Conservation (phyloP, 148 eudicot genomes). For the Nyssa sinensis region DNA sequence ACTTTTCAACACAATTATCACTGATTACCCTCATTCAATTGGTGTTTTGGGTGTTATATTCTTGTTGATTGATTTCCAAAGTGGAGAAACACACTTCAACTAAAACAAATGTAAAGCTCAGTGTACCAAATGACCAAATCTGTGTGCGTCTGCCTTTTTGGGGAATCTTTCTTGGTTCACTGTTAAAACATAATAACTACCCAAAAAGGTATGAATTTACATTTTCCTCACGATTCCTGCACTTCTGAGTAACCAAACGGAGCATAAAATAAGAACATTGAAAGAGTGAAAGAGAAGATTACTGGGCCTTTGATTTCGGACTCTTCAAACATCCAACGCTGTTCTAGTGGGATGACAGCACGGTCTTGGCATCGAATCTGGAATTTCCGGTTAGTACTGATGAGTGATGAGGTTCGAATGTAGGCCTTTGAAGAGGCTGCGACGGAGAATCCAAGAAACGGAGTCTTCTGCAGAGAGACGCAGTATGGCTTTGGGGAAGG, state of each 20-base stretch:
- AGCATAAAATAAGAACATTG: neutral
- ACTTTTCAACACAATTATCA: too few species aligned
- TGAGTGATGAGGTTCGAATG: conserved; percentile 6
- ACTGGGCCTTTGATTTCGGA: conserved; percentile 64
- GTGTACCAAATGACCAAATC: too few species aligned
- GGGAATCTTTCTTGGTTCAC: too few species aligned
- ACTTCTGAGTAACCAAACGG: conserved; percentile 9
- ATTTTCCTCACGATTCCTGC: neutral
- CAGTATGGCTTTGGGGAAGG: conserved; percentile 35
- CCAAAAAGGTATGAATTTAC: neutral
- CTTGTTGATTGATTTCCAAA: neutral
- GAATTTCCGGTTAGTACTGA: conserved; percentile 14
- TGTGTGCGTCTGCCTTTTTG: too few species aligned
- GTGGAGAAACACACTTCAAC: too few species aligned
- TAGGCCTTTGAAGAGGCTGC: conserved; percentile 25
- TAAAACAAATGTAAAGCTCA: too few species aligned
- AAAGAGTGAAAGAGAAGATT: conserved; percentile 16
- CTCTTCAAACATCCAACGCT: conserved; percentile 85
- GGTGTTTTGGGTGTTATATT: too few species aligned
- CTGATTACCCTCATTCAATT: too few species aligned
- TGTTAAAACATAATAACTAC: neutral
- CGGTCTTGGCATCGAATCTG: conserved; percentile 43
- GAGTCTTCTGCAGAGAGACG: conserved; percentile 25
- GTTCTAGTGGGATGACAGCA: conserved; percentile 50
- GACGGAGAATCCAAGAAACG: conserved; percentile 46